Evolutionary conservation across 176 grass and related monocot species (phyloP).

Genomic region (Raddia guianensis): DNA sequence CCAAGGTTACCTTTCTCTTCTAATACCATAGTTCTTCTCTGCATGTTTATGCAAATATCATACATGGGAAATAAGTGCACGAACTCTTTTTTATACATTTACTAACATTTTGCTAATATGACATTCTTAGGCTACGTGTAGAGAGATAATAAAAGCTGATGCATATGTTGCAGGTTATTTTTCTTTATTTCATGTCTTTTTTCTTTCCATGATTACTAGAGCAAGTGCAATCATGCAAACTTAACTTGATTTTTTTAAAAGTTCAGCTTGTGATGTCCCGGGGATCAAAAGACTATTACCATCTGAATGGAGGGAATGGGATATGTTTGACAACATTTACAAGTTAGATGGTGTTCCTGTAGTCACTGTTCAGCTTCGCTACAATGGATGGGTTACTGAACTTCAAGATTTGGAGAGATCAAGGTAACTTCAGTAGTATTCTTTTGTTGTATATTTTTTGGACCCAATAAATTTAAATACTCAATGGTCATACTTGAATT

Average conservation of each 20-base stretch:
- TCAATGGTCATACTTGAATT: neutral
- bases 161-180: slow-evolving; percentile 91
- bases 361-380: slow-evolving; percentile 95
- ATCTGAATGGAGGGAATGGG: slow-evolving; percentile 88
- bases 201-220: slow-evolving; percentile 36
- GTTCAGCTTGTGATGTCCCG: slow-evolving; percentile 88
- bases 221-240: slow-evolving; percentile 10
- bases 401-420: slow-evolving; percentile 84
- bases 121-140: slow-evolving; percentile 74
- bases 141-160: slow-evolving; percentile 84
- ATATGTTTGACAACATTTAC: slow-evolving; percentile 93
- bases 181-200: neutral
- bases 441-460: slow-evolving; percentile 10
- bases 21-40: slow-evolving; percentile 4
- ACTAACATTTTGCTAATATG: slow-evolving; percentile 23
- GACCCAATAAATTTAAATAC: neutral
- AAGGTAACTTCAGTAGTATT: slow-evolving; percentile 55
- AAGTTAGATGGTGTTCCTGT: slow-evolving; percentile 98
- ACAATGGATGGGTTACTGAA: slow-evolving; percentile 99
- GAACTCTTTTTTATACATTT: slow-evolving; percentile 28
- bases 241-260: slow-evolving; percentile 37
- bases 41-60: slow-evolving; percentile 17
- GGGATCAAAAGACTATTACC: slow-evolving; percentile 95
- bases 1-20: slow-evolving; percentile 54
- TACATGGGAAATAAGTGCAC: slow-evolving; percentile 7